Evolutionary conservation across 2,329 filamentous ascomycete species (phyloP).

Genomic region (Fusarium mexicanum): DNA sequence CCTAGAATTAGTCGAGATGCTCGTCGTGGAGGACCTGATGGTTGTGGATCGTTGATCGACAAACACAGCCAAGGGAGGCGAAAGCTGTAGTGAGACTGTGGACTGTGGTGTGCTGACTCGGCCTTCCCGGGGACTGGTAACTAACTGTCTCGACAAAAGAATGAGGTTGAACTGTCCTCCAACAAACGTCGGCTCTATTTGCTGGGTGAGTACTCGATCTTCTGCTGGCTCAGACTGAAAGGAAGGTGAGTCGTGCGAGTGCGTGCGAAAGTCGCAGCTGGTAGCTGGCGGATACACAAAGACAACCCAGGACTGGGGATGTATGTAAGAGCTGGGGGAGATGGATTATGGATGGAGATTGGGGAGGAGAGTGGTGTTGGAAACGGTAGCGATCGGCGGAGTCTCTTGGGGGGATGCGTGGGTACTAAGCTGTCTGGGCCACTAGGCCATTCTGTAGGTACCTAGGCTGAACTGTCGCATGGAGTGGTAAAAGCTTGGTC

Average conservation of each 20-base stretch:
- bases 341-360: constrained; percentile 23
- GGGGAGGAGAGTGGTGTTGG: constrained; percentile 20
- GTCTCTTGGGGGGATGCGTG: constrained; percentile 22
- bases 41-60: constrained; percentile 38
- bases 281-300: constrained; percentile 19
- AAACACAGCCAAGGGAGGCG: constrained; percentile 36
- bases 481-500: constrained; percentile 27
- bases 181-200: background rate
- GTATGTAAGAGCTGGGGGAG: constrained; percentile 26
- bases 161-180: background rate
- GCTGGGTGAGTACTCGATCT: background rate
- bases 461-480: background rate
- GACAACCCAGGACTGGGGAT: constrained; percentile 21
- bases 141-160: background rate
- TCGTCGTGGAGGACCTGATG: constrained; percentile 22
- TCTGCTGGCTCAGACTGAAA: background rate
- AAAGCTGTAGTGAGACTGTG: constrained; percentile 19
- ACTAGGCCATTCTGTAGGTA: background rate
- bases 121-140: constrained; percentile 15
- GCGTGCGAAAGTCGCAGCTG: constrained; percentile 28
- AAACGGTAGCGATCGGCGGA: constrained; percentile 34
- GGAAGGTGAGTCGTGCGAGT: constrained; percentile 6
- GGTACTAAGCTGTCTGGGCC: constrained; percentile 12
- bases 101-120: constrained; percentile 32
- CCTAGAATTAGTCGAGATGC: constrained; percentile 3